Conservation (phyloP, 1,139 yeast species). For the Candida pseudocylindracea region DNA sequence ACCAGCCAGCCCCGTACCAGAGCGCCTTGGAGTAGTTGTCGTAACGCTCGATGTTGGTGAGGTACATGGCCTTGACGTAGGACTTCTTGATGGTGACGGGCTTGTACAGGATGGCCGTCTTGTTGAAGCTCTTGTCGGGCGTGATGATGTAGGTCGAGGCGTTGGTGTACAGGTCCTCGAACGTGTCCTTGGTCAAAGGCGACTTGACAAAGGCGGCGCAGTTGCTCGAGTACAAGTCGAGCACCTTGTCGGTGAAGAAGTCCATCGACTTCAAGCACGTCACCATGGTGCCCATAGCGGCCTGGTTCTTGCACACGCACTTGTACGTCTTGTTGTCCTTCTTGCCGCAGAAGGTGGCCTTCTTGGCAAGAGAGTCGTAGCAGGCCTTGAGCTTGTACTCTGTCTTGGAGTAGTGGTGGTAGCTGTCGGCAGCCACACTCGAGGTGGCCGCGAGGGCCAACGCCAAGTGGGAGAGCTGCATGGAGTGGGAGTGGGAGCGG, state of each 20-base stretch:
- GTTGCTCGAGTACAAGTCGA: slow-evolving; percentile 8
- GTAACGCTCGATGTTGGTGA: slow-evolving; percentile 13
- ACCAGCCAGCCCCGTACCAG: slow-evolving; percentile 22
- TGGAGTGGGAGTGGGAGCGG: background rate
- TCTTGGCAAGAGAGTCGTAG: slow-evolving; percentile 2
- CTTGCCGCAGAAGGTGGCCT: background rate
- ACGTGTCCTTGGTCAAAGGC: slow-evolving; percentile 10
- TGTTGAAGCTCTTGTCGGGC: slow-evolving; percentile 9
- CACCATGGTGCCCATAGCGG: slow-evolving; percentile 17
- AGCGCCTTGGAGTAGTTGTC: slow-evolving; percentile 11
- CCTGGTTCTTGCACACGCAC: slow-evolving; percentile 6
- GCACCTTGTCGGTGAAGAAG: slow-evolving; percentile 5
- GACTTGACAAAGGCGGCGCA: slow-evolving; percentile 5
- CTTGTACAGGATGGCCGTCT: slow-evolving; percentile 8
- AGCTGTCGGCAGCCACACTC: slow-evolving; percentile 1
- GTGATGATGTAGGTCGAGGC: slow-evolving; percentile 13
- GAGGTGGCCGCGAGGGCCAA: background rate
- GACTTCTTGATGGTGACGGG: slow-evolving; percentile 9
- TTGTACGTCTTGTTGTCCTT: slow-evolving; percentile 1
- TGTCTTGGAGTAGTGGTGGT: slow-evolving; percentile 2
- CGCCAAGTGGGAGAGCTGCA: background rate
- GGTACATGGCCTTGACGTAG: slow-evolving; percentile 11
- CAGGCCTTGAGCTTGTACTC: slow-evolving; percentile 3
- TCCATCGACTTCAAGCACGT: slow-evolving; percentile 12
- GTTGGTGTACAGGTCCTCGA: slow-evolving; percentile 13